A percentile compares a stretch with the other conserved stretches of the same genome.
These are phyloP conservation scores for Yarrowia porcina DNA, from an alignment of 805 yeast genomes.

Conservation along the genomic window DNA sequence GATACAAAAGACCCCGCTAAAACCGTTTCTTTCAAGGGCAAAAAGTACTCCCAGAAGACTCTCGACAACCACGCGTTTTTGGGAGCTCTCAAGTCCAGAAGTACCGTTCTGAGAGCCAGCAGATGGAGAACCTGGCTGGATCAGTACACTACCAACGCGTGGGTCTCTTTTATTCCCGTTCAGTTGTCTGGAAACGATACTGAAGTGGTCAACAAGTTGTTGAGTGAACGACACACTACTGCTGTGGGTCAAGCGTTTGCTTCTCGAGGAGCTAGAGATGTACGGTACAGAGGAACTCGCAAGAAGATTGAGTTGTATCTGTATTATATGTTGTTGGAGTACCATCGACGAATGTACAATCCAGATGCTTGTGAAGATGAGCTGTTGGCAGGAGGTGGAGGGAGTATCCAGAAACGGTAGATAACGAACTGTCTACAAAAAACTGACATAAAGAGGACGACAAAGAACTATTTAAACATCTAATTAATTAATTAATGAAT, in stretches of 20 bases:
- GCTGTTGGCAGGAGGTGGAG: no score
- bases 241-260: neutral
- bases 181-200: slow-evolving; percentile 10
- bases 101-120: neutral
- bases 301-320: neutral
- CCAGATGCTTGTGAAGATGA: neutral
- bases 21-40: neutral
- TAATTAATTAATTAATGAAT: neutral
- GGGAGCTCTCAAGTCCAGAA: slow-evolving; percentile 1
- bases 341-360: neutral
- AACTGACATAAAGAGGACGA: no score
- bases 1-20: neutral
- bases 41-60: neutral
- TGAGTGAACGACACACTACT: neutral
- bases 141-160: neutral
- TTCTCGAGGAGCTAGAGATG: neutral
- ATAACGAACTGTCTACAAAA: no score
- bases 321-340: slow-evolving; percentile 1
- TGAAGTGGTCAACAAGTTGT: neutral
- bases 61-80: slow-evolving; percentile 4
- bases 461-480: no score
- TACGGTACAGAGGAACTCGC: neutral
- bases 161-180: neutral
- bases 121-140: slow-evolving; percentile 15
- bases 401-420: no score